phyloP scores from a whole-genome alignment of 257 asterid genomes.

The Ilex aquifolium region DNA sequence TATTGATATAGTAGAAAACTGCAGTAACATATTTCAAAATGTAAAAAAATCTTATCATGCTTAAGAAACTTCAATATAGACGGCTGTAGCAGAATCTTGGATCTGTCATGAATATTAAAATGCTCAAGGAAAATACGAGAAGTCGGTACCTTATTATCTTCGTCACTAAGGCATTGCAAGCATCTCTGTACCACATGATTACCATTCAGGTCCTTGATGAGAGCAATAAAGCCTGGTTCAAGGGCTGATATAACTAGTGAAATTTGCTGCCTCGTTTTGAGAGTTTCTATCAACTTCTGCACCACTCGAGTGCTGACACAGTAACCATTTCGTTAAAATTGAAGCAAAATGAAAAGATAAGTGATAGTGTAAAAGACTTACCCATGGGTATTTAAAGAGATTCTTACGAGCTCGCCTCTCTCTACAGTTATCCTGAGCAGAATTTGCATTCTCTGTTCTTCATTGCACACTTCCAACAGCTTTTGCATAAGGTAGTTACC shows the following conservation, averaged over 20 bases:
- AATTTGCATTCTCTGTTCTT: constrained; percentile 77
- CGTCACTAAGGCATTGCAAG: constrained; percentile 29
- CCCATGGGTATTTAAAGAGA: constrained; percentile 93
- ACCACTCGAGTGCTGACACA: constrained; percentile 36
- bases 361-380: constrained; percentile 17
- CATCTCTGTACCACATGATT: constrained; percentile 41
- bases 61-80: too few species aligned
- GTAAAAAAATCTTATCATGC: too few species aligned
- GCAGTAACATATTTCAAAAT: too few species aligned
- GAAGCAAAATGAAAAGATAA: too few species aligned
- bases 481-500: constrained; percentile 98
- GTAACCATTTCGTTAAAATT: not conserved
- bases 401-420: constrained; percentile 73
- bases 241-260: constrained; percentile 28
- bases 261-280: constrained; percentile 30
- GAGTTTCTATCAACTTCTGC: constrained; percentile 32
- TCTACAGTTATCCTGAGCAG: constrained; percentile 59
- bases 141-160: constrained; percentile 32
- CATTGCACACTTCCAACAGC: constrained; percentile 79
- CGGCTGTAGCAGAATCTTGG: too few species aligned
- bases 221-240: constrained; percentile 34
- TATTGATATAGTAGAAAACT: too few species aligned
- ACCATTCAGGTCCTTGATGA: constrained; percentile 35
- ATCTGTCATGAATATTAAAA: too few species aligned
- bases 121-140: too few species aligned